Conservation (phyloP, 75 land plant genomes). For the Selaginella moellendorffii region DNA sequence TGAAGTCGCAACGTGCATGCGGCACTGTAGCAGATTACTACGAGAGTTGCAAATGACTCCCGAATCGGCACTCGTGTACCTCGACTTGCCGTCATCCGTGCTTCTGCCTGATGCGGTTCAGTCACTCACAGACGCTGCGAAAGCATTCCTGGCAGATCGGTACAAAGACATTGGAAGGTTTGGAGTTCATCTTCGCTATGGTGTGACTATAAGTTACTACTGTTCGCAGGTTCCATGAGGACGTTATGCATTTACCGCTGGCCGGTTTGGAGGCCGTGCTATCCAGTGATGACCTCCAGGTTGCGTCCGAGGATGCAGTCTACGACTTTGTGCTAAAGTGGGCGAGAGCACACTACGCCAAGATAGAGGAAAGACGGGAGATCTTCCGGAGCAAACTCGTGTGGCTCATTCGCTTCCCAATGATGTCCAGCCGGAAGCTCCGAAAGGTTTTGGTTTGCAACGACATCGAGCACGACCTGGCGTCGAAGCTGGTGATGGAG, state of each 20-base stretch:
- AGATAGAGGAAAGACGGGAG: constrained; percentile 73
- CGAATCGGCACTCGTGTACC: constrained; percentile 84
- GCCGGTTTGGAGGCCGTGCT: constrained; percentile 85
- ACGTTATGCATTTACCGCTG: constrained; percentile 73
- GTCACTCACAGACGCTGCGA: constrained; percentile 93
- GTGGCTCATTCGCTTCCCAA: constrained; percentile 74
- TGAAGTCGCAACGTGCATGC: constrained; percentile 97
- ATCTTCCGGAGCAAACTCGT: constrained; percentile 49
- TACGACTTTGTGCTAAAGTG: constrained; percentile 92
- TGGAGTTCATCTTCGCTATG: not conserved
- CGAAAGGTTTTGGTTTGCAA: constrained; percentile 61
- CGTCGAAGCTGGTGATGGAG: constrained; percentile 73
- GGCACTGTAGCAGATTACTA: constrained; percentile 73
- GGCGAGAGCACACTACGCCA: constrained; percentile 72
- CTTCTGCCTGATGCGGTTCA: constrained; percentile 83
- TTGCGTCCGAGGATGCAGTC: constrained; percentile 90
- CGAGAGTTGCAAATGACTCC: constrained; percentile 83
- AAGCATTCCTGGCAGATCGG: constrained; percentile 51
- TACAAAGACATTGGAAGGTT: constrained; percentile 79
- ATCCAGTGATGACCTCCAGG: constrained; percentile 82
- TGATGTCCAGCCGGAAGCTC: constrained; percentile 80
- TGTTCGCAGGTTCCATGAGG: constrained; percentile 90
- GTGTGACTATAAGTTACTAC: no score
- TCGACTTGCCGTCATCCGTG: constrained; percentile 85
- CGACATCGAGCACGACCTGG: constrained; percentile 76